A percentile compares a stretch with the other conserved stretches of the same genome.
Evolutionary conservation across 2,329 filamentous ascomycete species (phyloP).

Genomic region (Fragosphaeria purpurea): DNA sequence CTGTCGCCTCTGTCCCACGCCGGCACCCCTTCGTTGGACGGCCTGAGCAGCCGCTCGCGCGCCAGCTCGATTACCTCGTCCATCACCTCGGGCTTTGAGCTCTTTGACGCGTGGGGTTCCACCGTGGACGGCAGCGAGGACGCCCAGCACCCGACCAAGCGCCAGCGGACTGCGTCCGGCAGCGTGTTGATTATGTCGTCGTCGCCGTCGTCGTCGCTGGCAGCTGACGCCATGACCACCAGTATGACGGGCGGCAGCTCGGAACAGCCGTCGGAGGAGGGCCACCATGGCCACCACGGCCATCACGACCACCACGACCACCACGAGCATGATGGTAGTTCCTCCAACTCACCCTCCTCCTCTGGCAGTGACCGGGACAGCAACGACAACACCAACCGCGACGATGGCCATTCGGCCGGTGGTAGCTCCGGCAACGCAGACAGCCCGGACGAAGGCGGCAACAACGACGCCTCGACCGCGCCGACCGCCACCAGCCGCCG

Average conservation of each 20-base stretch:
- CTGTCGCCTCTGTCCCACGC: slow-evolving; percentile 26
- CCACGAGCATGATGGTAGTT: slow-evolving; percentile 4
- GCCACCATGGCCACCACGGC: no score
- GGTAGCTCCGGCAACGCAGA: slow-evolving; percentile 22
- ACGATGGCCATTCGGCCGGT: slow-evolving; percentile 21
- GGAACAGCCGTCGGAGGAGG: slow-evolving; percentile 22
- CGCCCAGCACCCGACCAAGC: slow-evolving; percentile 50
- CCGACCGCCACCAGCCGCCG: slow-evolving; percentile 69
- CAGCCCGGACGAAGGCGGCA: slow-evolving; percentile 22
- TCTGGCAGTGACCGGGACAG: slow-evolving; percentile 7
- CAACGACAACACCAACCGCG: slow-evolving; percentile 16
- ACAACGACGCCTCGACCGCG: slow-evolving; percentile 22
- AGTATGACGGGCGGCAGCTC: slow-evolving; percentile 18
- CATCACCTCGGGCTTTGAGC: slow-evolving; percentile 63
- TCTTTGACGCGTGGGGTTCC: slow-evolving; percentile 59
- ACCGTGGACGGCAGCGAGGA: slow-evolving; percentile 41
- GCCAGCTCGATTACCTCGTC: slow-evolving; percentile 60
- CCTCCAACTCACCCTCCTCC: slow-evolving; percentile 5
- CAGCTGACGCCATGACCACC: background rate
- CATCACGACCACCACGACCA: no score
- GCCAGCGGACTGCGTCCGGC: slow-evolving; percentile 36
- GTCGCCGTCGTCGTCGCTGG: slow-evolving; percentile 10
- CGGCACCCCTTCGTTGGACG: slow-evolving; percentile 18
- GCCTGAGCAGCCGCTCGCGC: slow-evolving; percentile 45
- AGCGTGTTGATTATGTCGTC: slow-evolving; percentile 29